Percentiles rank a stretch among this genome's conserved stretches.
Conservation (phyloP, 2,329 filamentous ascomycete genomes). For the Arthrobotrys conoides region DNA sequence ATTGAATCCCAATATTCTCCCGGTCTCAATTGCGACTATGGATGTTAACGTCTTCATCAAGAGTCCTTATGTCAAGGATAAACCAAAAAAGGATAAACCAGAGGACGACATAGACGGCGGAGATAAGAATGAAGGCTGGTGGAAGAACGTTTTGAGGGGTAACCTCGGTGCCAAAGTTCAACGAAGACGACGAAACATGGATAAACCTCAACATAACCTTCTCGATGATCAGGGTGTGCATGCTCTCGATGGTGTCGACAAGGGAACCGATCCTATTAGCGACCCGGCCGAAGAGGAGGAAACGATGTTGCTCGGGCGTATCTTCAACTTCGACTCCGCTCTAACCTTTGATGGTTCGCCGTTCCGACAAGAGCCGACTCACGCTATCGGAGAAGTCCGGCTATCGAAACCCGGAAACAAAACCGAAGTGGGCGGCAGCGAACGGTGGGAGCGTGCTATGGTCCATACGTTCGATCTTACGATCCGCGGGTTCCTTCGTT, state of each 20-base stretch:
- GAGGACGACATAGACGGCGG: constrained; percentile 48
- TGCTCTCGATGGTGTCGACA: constrained; percentile 65
- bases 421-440: constrained; percentile 83
- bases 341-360: constrained; percentile 91
- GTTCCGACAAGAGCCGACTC: constrained; percentile 79
- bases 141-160: constrained; percentile 36
- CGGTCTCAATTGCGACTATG: constrained; percentile 86
- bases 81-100: constrained; percentile 60
- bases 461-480: constrained; percentile 95
- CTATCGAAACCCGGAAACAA: constrained; percentile 87
- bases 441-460: constrained; percentile 90
- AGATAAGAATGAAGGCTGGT: constrained; percentile 34
- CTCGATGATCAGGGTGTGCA: constrained; percentile 6
- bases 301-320: constrained; percentile 91
- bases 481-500: constrained; percentile 89
- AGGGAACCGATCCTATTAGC: constrained; percentile 65
- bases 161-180: constrained; percentile 31
- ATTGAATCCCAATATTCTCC: constrained; percentile 91
- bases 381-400: constrained; percentile 85
- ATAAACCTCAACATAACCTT: constrained; percentile 17
- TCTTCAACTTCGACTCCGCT: constrained; percentile 87
- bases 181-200: constrained; percentile 15
- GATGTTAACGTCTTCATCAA: constrained; percentile 96
- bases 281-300: constrained; percentile 77
- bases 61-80: constrained; percentile 84